Conservation (phyloP, 139 green algal species). For the Coccomyxa sp. region DNA sequence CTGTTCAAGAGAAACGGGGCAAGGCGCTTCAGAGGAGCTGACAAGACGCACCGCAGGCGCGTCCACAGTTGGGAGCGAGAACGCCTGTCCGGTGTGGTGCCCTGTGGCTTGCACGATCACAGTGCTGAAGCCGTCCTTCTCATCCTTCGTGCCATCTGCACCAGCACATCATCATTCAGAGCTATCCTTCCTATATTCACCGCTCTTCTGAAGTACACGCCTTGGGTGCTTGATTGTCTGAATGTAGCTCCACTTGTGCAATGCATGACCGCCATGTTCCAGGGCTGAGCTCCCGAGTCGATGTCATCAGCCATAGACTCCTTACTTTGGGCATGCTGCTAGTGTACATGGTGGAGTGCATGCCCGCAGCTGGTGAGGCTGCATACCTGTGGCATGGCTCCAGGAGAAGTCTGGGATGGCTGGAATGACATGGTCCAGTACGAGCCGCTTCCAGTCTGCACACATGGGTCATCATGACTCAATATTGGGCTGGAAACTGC, state of each 20-base stretch:
- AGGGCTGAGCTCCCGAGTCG: too few relatives aligned
- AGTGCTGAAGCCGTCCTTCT: constrained; percentile 12
- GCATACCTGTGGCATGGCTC: constrained; percentile 6
- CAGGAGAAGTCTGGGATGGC: constrained; percentile 37
- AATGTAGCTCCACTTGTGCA: too few relatives aligned
- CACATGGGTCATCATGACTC: neutral
- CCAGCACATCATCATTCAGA: too few relatives aligned
- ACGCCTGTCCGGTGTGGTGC: constrained; percentile 28
- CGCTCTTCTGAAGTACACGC: too few relatives aligned
- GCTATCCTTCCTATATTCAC: too few relatives aligned
- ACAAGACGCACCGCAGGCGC: constrained; percentile 4
- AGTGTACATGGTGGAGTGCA: neutral
- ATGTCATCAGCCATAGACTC: too few relatives aligned
- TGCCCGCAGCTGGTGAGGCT: neutral
- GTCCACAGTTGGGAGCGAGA: constrained; percentile 17
- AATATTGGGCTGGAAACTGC: too few relatives aligned
- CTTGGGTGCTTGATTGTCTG: too few relatives aligned
- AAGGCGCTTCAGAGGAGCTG: too few relatives aligned
- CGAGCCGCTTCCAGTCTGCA: neutral
- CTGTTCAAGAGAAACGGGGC: neutral
- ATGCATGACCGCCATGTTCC: too few relatives aligned
- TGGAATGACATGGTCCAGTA: constrained; percentile 1
- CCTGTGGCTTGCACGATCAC: constrained; percentile 22
- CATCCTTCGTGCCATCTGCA: constrained; percentile 22
- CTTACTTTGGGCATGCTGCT: too few relatives aligned